These are phyloP conservation scores for Exophiala spinifera DNA, from an alignment of 2,329 filamentous ascomycete genomes.

Conservation along the genomic window DNA sequence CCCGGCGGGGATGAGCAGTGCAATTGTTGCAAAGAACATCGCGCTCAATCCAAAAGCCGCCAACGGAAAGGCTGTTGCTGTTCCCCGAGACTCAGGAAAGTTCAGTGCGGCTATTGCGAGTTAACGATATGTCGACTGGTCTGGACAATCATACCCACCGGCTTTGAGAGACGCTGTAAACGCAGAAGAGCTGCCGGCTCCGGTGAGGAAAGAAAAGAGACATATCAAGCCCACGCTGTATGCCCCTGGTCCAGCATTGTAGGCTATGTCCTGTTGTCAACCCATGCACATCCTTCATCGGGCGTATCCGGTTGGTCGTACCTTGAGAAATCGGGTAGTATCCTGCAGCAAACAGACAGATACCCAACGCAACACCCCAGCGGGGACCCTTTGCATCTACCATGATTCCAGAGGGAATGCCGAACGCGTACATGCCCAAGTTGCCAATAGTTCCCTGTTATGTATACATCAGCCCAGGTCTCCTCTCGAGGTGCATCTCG, in stretches of 20 bases:
- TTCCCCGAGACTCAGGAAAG: slow-evolving; percentile 86
- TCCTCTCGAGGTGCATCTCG: slow-evolving; percentile 6
- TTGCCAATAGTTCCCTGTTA: slow-evolving; percentile 53
- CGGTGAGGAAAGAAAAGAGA: slow-evolving; percentile 80
- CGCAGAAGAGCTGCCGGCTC: slow-evolving; percentile 85
- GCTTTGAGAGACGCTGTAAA: slow-evolving; percentile 85
- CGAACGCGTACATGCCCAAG: slow-evolving; percentile 88
- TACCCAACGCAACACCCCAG: slow-evolving; percentile 72
- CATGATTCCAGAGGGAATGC: slow-evolving; percentile 83
- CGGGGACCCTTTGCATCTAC: slow-evolving; percentile 80
- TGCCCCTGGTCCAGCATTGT: slow-evolving; percentile 62
- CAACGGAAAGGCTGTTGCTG: slow-evolving; percentile 88
- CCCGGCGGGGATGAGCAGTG: slow-evolving; percentile 76
- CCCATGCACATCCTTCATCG: slow-evolving; percentile 14
- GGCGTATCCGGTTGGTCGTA: slow-evolving; percentile 21
- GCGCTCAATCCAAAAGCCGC: slow-evolving; percentile 92
- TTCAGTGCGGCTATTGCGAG: slow-evolving; percentile 69
- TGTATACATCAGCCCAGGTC: slow-evolving; percentile 14
- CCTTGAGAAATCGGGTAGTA: slow-evolving; percentile 75
- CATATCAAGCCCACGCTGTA: slow-evolving; percentile 62
- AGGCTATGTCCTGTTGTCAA: slow-evolving; percentile 55
- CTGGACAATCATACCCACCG: slow-evolving; percentile 38
- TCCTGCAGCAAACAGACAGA: slow-evolving; percentile 68
- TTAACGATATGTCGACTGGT: slow-evolving; percentile 1
- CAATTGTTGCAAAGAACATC: slow-evolving; percentile 87